Conservation (phyloP, 73 alveolate species). For the Paramecium sonneborni region DNA sequence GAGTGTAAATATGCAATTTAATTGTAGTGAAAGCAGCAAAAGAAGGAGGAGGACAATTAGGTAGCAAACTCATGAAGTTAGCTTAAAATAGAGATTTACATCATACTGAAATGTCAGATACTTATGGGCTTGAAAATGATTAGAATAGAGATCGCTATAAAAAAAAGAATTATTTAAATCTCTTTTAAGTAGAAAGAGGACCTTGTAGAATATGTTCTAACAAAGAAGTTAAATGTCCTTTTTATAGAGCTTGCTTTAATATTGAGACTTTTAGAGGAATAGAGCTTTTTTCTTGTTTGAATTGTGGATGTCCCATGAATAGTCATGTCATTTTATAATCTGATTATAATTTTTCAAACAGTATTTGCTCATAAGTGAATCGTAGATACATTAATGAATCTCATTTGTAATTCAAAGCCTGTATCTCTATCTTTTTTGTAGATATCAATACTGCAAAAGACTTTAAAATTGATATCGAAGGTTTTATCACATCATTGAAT, state of each 20-base stretch:
- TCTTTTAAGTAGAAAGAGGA: conserved; percentile 24
- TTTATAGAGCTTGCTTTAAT: conserved; percentile 53
- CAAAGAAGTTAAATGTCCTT: background rate
- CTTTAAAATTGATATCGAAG: conserved; percentile 11
- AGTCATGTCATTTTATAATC: conserved; percentile 1
- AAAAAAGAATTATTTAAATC: conserved; percentile 16
- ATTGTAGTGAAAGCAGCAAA: background rate
- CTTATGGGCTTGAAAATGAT: background rate
- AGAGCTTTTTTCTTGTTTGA: conserved; percentile 11
- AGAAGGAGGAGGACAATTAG: conserved; percentile 29
- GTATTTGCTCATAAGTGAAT: conserved; percentile 21
- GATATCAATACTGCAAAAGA: background rate
- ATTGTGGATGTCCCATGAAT: conserved; percentile 56
- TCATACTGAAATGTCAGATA: conserved; percentile 5
- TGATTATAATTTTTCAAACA: conserved; percentile 27
- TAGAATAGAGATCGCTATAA: background rate
- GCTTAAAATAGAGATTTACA: conserved; percentile 7
- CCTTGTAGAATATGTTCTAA: background rate
- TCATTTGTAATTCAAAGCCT: conserved; percentile 11
- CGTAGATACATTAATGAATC: conserved; percentile 39
- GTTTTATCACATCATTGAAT: background rate
- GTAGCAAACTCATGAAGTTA: background rate
- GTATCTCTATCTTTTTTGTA: conserved; percentile 24
- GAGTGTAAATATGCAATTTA: background rate
- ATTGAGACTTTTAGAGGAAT: conserved; percentile 42